These are phyloP conservation scores for Cynara cardunculus DNA, from an alignment of 129 eudicot species.

Conservation along the genomic window DNA sequence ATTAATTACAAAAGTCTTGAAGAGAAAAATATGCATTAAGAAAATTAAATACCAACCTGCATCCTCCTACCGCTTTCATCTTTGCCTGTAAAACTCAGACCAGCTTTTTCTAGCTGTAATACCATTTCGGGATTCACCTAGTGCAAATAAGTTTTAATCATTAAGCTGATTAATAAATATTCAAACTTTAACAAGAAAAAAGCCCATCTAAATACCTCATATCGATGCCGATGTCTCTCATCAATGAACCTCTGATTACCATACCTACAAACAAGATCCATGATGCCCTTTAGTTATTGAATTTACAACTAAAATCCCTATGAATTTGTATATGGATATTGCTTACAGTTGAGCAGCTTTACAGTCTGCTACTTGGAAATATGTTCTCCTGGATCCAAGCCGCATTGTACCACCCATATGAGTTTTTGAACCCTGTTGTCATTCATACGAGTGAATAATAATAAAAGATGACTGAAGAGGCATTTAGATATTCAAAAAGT, in stretches of 20 bases:
- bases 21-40: not conserved
- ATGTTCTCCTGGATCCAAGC: conserved; percentile 90
- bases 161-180: not conserved
- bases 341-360: conserved; percentile 73
- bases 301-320: not conserved
- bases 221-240: conserved; percentile 93
- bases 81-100: conserved; percentile 79
- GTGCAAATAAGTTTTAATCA: not conserved
- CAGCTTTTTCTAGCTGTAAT: conserved; percentile 67
- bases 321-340: not conserved
- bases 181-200: not conserved
- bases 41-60: conserved; percentile 53
- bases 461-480: not conserved
- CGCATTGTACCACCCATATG: conserved; percentile 99
- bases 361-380: conserved; percentile 45
- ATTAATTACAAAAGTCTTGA: not conserved
- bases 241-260: conserved; percentile 62
- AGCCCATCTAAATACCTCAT: conserved; percentile 50
- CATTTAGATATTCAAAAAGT: not conserved
- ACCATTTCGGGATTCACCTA: conserved; percentile 90
- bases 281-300: not conserved
- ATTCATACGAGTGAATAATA: not conserved
- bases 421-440: conserved; percentile 74
- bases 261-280: conserved; percentile 44
- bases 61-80: conserved; percentile 86